phyloP scores from a whole-genome alignment of 2,329 filamentous ascomycete species.

The Xenoacremonium recifei region DNA sequence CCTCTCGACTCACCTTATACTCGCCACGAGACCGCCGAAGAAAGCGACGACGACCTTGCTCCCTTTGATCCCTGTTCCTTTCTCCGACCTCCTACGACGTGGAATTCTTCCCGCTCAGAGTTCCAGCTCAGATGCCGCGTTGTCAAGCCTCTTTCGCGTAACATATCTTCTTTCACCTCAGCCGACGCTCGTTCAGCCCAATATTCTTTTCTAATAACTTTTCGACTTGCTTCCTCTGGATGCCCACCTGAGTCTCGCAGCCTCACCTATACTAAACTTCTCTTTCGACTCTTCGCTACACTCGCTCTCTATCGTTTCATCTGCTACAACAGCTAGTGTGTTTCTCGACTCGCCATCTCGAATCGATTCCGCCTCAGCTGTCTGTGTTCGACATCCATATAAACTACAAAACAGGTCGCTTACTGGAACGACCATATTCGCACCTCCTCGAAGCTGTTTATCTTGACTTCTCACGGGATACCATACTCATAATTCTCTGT shows the following conservation, averaged over 20 bases:
- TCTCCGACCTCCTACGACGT: slow-evolving; percentile 26
- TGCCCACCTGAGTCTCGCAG: slow-evolving; percentile 15
- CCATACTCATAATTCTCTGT: slow-evolving; percentile 19
- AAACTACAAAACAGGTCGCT: slow-evolving; percentile 25
- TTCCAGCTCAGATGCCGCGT: slow-evolving; percentile 29
- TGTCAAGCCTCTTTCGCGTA: slow-evolving; percentile 26
- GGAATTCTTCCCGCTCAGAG: slow-evolving; percentile 24
- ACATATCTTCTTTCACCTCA: slow-evolving; percentile 26
- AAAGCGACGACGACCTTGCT: slow-evolving; percentile 7
- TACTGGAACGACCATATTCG: slow-evolving; percentile 20
- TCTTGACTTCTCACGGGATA: slow-evolving; percentile 19
- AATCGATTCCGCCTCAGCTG: slow-evolving; percentile 22
- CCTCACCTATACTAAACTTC: slow-evolving; percentile 25
- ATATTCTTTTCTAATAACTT: slow-evolving; percentile 32
- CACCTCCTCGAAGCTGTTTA: slow-evolving; percentile 14
- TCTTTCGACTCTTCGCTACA: slow-evolving; percentile 26
- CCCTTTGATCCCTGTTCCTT: slow-evolving; percentile 23
- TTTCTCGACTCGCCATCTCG: slow-evolving; percentile 12
- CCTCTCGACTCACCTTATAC: slow-evolving; percentile 3
- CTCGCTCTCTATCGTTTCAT: slow-evolving; percentile 22
- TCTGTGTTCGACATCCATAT: slow-evolving; percentile 23
- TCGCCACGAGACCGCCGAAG: no score
- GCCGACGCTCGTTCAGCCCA: slow-evolving; percentile 31
- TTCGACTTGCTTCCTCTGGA: slow-evolving; percentile 21
- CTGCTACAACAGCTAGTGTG: slow-evolving; percentile 18